Base-by-base conservation (phyloP, 129 eudicot genomes). In the Smallanthus sonchifolius region DNA sequence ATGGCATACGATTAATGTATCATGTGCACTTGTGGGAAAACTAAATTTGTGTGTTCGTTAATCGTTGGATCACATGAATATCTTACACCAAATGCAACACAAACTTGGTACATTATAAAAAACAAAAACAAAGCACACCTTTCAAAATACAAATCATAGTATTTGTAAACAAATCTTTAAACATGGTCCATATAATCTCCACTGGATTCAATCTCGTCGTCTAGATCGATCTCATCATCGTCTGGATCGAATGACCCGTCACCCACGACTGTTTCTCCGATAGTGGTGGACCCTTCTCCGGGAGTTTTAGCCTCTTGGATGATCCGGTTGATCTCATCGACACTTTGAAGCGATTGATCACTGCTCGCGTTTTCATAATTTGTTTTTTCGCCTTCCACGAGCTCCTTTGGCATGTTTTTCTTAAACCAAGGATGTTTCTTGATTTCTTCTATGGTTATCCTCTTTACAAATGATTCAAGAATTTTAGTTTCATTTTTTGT, bases 401-500 rank as follows among this genome's bases (percentile, higher is more conserved):
- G 83, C 77, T 83, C 88, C 73, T 77, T 84, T 7, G 86, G 91
- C 77, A 86, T 65, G 75, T 79, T 86, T 61, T 84, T 88, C 16
- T 76, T 82, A 49, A 88, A 86, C 95, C 95, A 88, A 4, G 91
- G 91, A 61, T 88, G 95, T 65, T 86, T 86, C 79, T 86, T 86
- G 48, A 88, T 83, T 77, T 88, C 95, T 3, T 80, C 83, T 68
- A 88, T 84, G 11, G 85, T 86, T 30, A 88, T 83, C 74, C 95
- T 86, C 95, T 86, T n/a, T 64, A 83, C 73, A 35, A 36, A 64
- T 60, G 30, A 60, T 56, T 28, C 10, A 36, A 63, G 13, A 35
- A 43, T 56, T 55, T 82, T 61, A 72, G 77, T 63, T 24, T 77
- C 75, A 14, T 77, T 40, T 59, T 24, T 39, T 40, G 6, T 36